These are phyloP conservation scores for Linum usitatissimum DNA, from an alignment of 345 rosid species.

Conservation along the genomic window DNA sequence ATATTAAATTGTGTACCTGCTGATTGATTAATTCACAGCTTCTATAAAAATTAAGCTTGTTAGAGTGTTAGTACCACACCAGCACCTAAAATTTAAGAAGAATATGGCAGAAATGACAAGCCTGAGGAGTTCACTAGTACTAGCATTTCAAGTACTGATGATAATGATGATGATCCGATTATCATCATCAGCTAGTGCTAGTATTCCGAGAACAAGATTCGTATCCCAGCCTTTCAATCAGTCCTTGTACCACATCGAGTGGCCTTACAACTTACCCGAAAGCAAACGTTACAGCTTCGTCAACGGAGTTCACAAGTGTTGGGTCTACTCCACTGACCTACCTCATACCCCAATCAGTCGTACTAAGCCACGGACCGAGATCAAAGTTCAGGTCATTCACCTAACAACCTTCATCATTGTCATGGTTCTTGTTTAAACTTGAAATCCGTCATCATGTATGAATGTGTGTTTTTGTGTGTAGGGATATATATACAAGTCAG, in stretches of 20 bases:
- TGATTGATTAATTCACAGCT: too few relatives aligned
- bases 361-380: not conserved
- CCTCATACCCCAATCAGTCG: not conserved
- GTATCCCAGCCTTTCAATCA: not conserved
- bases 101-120: too few relatives aligned
- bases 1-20: too few relatives aligned
- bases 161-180: not conserved
- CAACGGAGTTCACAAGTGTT: conserved; percentile 7
- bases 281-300: conserved; percentile 4
- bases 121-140: too few relatives aligned
- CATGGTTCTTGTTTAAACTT: too few relatives aligned
- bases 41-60: too few relatives aligned
- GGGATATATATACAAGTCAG: not conserved
- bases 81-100: too few relatives aligned
- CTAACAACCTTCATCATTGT: not conserved
- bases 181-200: not conserved
- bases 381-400: too few relatives aligned
- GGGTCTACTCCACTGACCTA: conserved; percentile 6
- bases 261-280: conserved; percentile 8
- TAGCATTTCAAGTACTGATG: not conserved
- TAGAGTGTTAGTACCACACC: too few relatives aligned
- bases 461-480: not conserved
- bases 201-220: not conserved
- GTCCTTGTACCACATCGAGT: conserved; percentile 1
- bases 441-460: too few relatives aligned